These are phyloP conservation scores for Cladophialophora carrionii DNA, from an alignment of 2,329 filamentous ascomycete species.

Conservation along the genomic window DNA sequence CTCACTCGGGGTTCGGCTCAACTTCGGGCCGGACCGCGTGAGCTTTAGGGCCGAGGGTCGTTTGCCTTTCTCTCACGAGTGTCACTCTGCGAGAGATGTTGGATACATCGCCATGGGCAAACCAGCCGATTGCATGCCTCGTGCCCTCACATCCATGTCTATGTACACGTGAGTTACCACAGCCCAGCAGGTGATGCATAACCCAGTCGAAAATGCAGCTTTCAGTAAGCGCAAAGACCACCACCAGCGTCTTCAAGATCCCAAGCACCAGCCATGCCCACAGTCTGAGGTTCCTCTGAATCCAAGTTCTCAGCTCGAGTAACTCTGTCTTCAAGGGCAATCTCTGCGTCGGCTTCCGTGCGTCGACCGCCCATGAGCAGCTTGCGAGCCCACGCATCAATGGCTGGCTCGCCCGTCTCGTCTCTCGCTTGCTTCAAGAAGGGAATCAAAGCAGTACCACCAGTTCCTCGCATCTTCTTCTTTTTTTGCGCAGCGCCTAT, in stretches of 20 bases:
- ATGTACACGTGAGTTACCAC: background rate
- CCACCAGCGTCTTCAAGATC: slow-evolving; percentile 80
- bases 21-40: background rate
- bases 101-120: background rate
- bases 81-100: background rate
- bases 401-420: slow-evolving; percentile 90
- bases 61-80: background rate
- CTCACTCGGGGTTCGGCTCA: background rate
- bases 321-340: slow-evolving; percentile 41
- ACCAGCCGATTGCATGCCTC: background rate
- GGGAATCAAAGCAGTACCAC: slow-evolving; percentile 88
- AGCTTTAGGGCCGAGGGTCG: too few relatives aligned
- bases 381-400: slow-evolving; percentile 66
- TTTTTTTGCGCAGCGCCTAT: slow-evolving; percentile 37
- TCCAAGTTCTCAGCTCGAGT: slow-evolving; percentile 45
- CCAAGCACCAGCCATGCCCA: slow-evolving; percentile 83
- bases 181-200: background rate
- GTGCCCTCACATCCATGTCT: background rate
- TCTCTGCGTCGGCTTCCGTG: slow-evolving; percentile 52
- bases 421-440: slow-evolving; percentile 96
- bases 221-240: slow-evolving; percentile 60
- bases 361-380: slow-evolving; percentile 58
- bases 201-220: background rate
- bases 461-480: slow-evolving; percentile 79
- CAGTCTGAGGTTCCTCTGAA: slow-evolving; percentile 58